Percentiles rank a stretch among this genome's conserved stretches.
Conservation (phyloP, 306 rosid species). For the Pterocarpus macrocarpus region DNA sequence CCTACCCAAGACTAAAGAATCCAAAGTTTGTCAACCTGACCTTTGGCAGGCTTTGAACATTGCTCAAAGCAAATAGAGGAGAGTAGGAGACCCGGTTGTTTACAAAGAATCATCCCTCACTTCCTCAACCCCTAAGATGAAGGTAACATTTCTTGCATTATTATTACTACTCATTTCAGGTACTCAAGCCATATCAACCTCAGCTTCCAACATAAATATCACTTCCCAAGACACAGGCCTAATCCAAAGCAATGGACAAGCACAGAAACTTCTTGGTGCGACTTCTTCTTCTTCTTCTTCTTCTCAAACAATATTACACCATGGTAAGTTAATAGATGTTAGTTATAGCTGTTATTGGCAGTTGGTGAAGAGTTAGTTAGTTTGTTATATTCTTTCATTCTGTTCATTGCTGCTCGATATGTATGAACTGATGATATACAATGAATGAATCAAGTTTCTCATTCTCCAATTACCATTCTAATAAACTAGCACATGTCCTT, state of each 20-base stretch:
- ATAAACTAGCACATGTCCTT: neutral
- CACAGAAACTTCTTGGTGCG: constrained; percentile 36
- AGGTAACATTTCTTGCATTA: constrained; percentile 32
- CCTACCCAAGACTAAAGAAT: too few species aligned
- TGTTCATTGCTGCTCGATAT: neutral
- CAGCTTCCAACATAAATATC: neutral
- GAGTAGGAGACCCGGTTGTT: neutral
- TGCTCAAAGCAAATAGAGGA: neutral
- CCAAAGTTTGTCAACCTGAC: too few species aligned
- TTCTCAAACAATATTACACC: neutral
- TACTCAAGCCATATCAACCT: constrained; percentile 27
- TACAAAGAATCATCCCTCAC: neutral
- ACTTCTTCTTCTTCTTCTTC: neutral
- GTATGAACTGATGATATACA: neutral
- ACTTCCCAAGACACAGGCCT: constrained; percentile 37
- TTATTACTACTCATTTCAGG: constrained; percentile 32
- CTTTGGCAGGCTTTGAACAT: neutral
- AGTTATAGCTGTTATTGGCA: too few species aligned
- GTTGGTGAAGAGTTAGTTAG: neutral
- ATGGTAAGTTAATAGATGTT: too few species aligned
- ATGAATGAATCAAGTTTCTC: neutral
- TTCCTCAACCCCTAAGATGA: constrained; percentile 10
- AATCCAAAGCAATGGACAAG: constrained; percentile 27
- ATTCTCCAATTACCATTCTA: neutral
- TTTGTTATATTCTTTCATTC: neutral